phyloP scores from a whole-genome alignment of 768 basidiomycete species.

The Auriculariales sp. region DNA sequence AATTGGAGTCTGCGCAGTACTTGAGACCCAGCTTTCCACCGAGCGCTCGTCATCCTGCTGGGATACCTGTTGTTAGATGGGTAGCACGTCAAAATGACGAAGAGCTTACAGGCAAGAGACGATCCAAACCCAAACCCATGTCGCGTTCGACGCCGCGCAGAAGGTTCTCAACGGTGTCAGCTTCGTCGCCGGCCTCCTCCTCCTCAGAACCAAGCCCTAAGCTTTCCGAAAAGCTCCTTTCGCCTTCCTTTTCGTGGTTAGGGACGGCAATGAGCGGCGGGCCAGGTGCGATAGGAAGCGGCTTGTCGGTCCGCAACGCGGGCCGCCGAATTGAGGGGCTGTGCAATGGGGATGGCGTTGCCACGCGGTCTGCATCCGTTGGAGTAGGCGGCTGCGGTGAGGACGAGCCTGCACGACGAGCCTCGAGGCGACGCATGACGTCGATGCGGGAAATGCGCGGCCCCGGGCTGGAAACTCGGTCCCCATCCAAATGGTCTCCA shows the following conservation, averaged over 20 bases:
- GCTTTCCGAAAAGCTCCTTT: not conserved
- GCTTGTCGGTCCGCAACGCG: not conserved
- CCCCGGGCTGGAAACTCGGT: not conserved
- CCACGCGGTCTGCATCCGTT: no score
- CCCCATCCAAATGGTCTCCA: constrained; percentile 20
- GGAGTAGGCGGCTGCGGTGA: no score
- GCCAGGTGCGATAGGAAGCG: not conserved
- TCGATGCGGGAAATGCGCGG: constrained; percentile 9
- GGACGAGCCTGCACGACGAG: constrained; percentile 5
- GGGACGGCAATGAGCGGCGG: not conserved
- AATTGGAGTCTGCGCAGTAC: no score
- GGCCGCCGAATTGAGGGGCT: not conserved
- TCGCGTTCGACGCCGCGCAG: constrained; percentile 20
- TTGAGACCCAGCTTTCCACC: no score
- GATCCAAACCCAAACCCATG: not conserved
- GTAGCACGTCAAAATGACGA: no score
- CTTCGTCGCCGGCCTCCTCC: constrained; percentile 34
- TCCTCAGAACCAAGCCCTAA: not conserved
- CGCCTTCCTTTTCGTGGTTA: not conserved
- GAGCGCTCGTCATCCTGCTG: not conserved
- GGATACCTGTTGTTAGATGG: no score
- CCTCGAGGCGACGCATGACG: constrained; percentile 7
- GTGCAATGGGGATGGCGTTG: not conserved
- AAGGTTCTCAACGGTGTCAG: constrained; percentile 54
- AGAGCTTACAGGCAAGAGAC: no score